These are phyloP conservation scores for Alternaria viburni DNA, from an alignment of 2,329 filamentous ascomycete species.

Conservation along the genomic window DNA sequence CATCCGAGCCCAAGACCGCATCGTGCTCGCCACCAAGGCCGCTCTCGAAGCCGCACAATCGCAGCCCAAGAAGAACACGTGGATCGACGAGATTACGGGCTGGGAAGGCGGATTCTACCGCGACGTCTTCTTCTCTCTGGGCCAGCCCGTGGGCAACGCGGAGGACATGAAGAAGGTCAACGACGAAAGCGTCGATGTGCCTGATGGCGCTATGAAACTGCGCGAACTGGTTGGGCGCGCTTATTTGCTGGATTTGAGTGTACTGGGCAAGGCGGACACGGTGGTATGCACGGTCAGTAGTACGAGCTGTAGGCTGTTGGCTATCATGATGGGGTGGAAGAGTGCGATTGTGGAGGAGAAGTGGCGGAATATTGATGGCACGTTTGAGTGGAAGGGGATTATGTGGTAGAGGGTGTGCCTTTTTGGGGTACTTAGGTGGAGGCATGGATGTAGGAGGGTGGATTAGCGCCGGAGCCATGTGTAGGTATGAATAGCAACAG, in stretches of 20 bases:
- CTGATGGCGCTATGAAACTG: slow-evolving; percentile 64
- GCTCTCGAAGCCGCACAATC: slow-evolving; percentile 49
- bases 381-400: slow-evolving; percentile 48
- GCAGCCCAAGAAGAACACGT: slow-evolving; percentile 52
- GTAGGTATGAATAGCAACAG: neutral
- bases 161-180: slow-evolving; percentile 30
- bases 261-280: slow-evolving; percentile 71
- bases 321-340: slow-evolving; percentile 88
- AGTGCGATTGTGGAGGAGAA: slow-evolving; percentile 53
- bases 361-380: slow-evolving; percentile 73
- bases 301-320: slow-evolving; percentile 71
- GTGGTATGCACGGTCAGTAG: slow-evolving; percentile 80
- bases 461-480: neutral
- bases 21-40: slow-evolving; percentile 73
- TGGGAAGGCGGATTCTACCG: slow-evolving; percentile 91
- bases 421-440: neutral
- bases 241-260: slow-evolving; percentile 80
- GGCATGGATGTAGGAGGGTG: neutral
- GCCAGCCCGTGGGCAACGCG: slow-evolving; percentile 49
- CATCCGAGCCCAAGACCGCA: slow-evolving; percentile 73
- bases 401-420: slow-evolving; percentile 35
- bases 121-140: slow-evolving; percentile 81
- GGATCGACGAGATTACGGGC: slow-evolving; percentile 77
- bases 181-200: slow-evolving; percentile 30
- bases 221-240: slow-evolving; percentile 78